phyloP scores from a whole-genome alignment of 352 stramenopile genomes.

The Porosira glacialis region DNA sequence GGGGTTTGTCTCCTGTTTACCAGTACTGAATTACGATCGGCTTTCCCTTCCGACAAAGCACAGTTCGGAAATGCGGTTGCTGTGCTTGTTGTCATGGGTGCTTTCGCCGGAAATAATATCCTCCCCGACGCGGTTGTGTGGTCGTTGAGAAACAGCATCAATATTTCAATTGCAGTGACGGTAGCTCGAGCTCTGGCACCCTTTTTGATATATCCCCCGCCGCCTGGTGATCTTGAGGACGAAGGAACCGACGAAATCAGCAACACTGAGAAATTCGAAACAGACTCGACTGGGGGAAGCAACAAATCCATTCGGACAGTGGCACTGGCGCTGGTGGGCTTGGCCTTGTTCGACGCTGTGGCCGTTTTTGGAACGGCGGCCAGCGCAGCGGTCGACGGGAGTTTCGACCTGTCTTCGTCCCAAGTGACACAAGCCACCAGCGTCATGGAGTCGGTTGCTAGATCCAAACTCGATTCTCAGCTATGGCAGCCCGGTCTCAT shows the following conservation, averaged over 20 bases:
- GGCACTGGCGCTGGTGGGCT: slow-evolving; percentile 21
- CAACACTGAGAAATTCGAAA: too few relatives aligned
- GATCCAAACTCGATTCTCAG: slow-evolving; percentile 8
- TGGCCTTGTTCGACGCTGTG: slow-evolving; percentile 32
- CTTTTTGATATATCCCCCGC: slow-evolving; percentile 14
- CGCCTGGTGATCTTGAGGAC: too few relatives aligned
- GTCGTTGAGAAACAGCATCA: slow-evolving; percentile 34
- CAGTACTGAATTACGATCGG: slow-evolving; percentile 28
- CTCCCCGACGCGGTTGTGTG: slow-evolving; percentile 31
- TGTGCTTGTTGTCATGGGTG: too few relatives aligned
- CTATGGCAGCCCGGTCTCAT: slow-evolving; percentile 34
- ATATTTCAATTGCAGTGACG: slow-evolving; percentile 26
- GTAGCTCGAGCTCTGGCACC: slow-evolving; percentile 24
- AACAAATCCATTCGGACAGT: slow-evolving; percentile 33
- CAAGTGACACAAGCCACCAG: background rate
- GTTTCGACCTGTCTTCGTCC: slow-evolving; percentile 1
- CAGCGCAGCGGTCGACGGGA: slow-evolving; percentile 9
- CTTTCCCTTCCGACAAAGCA: slow-evolving; percentile 1
- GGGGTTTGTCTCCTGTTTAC: slow-evolving; percentile 26
- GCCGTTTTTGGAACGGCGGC: slow-evolving; percentile 32
- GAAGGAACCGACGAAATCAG: too few relatives aligned
- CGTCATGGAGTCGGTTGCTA: background rate
- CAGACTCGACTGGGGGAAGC: slow-evolving; percentile 1
- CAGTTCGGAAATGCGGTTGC: too few relatives aligned
- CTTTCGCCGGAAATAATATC: too few relatives aligned